Base-by-base conservation (phyloP, 192 early-diverging fungal species). In the Podila verticillata region DNA sequence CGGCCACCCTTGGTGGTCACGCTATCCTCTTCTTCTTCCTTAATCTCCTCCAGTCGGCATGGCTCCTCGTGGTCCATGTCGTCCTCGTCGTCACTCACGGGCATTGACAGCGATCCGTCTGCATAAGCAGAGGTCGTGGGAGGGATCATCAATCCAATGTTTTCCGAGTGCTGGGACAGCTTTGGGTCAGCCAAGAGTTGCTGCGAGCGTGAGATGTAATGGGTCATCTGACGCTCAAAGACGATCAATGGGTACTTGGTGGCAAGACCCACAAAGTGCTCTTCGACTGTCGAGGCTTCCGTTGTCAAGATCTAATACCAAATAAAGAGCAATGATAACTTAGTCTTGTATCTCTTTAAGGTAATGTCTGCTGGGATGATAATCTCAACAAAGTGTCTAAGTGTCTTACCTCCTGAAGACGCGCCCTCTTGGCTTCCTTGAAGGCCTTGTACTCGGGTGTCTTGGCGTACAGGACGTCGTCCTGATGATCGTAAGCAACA, bases 181-280 rank as follows among this genome's bases (percentile, higher is more conserved):
- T 81, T 82, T 35, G 87, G 87, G 10, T 74, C 71, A 9, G 57
- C 83, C 61, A 88, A 77, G 2, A 84, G 70, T 49, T 84, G 83
- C 20, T 82, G 79, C 0, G 81, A 75, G 62, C 84, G 83, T 58
- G 72, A 65, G 57, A 88, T 82, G 59, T 85, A 86, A 9, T 86
- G 83, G 36, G 80, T 72, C 83, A 88, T 88, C n/a, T 73, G 75
- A 28, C 81, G 75, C 65, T 86, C 85, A 75, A 88, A 86, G n/a
- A 75, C 64, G 28, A 77, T 77, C 7, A 82, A 35, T 2, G 87
- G 87, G 65, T 84, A 86, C 48, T 70, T 70, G 62, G 72, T 58
- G 4, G 85, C 84, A 31, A 88, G 35, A 2, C 68, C 51, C 28
- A 68, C 65, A 81, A 86, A 85, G 60, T 88, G 87, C 2, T 72